A percentile compares a stretch with the other conserved stretches of the same genome.
phyloP scores from a whole-genome alignment of 2,329 filamentous ascomycete species.

The Onygena corvina region DNA sequence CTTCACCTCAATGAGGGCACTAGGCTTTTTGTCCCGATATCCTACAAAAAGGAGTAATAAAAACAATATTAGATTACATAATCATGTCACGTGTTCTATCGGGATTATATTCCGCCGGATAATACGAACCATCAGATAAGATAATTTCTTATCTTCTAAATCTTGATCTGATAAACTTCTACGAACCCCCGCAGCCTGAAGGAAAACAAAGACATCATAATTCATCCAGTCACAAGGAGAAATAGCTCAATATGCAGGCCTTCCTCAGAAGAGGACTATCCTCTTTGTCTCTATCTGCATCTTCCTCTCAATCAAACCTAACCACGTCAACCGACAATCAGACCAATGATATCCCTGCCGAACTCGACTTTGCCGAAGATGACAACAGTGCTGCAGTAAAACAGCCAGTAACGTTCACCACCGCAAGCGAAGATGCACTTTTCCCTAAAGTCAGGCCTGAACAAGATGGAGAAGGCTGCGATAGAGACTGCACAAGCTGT shows the following conservation, averaged over 20 bases:
- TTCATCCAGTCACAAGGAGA: not conserved
- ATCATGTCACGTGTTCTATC: not conserved
- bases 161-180: conserved; percentile 11
- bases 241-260: conserved; percentile 9
- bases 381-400: conserved; percentile 15
- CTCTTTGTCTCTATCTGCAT: conserved; percentile 7
- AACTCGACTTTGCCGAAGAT: conserved; percentile 14
- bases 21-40: no score
- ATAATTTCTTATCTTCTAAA: conserved; percentile 3
- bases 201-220: not conserved
- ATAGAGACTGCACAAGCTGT: conserved; percentile 76
- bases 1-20: no score
- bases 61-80: not conserved
- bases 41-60: no score
- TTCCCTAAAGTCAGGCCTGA: conserved; percentile 65
- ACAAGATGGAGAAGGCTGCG: conserved; percentile 76
- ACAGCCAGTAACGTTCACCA: conserved; percentile 32
- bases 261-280: conserved; percentile 10
- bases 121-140: conserved; percentile 13
- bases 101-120: conserved; percentile 6
- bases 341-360: not conserved
- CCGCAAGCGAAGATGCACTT: conserved; percentile 42
- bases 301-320: not conserved
- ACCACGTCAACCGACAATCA: not conserved
- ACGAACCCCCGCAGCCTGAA: not conserved